These are phyloP conservation scores for Rhodotorula mucilaginosa DNA, from an alignment of 1,284 basidiomycete species.

Conservation along the genomic window DNA sequence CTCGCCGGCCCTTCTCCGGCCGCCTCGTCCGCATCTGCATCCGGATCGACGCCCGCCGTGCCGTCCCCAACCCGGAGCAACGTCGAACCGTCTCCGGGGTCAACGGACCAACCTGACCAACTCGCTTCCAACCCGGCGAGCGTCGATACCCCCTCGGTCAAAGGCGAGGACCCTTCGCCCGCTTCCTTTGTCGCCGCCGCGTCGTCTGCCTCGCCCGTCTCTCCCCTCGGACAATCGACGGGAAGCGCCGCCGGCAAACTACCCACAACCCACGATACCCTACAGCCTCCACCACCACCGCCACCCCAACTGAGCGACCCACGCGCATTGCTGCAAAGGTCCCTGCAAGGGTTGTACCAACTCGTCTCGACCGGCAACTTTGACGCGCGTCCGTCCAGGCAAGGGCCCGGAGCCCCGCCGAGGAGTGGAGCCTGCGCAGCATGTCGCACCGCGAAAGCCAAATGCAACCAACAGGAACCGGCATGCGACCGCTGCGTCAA, in stretches of 20 bases:
- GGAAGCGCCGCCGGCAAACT: slow-evolving; percentile 5
- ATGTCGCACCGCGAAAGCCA: slow-evolving; percentile 24
- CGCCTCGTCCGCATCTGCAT: neutral
- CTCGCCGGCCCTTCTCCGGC: neutral
- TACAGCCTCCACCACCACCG: slow-evolving; percentile 7
- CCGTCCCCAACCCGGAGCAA: neutral
- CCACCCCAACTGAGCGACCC: slow-evolving; percentile 19
- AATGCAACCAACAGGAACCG: slow-evolving; percentile 22
- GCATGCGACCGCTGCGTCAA: slow-evolving; percentile 18
- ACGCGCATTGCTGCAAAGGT: slow-evolving; percentile 21
- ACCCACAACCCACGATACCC: neutral
- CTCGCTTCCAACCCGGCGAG: neutral
- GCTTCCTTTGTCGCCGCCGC: neutral
- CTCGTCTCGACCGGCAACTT: slow-evolving; percentile 23
- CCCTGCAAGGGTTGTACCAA: slow-evolving; percentile 9
- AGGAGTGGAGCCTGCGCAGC: slow-evolving; percentile 22
- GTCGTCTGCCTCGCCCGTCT: neutral
- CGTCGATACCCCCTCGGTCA: slow-evolving; percentile 7
- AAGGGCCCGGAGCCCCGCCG: neutral
- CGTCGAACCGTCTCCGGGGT: neutral
- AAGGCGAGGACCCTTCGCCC: neutral
- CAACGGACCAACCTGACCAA: neutral
- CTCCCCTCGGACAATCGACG: neutral
- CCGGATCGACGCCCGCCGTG: neutral
- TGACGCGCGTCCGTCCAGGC: slow-evolving; percentile 27